These are phyloP conservation scores for Truncatella angustata DNA, from an alignment of 2,329 filamentous ascomycete genomes.

Conservation along the genomic window DNA sequence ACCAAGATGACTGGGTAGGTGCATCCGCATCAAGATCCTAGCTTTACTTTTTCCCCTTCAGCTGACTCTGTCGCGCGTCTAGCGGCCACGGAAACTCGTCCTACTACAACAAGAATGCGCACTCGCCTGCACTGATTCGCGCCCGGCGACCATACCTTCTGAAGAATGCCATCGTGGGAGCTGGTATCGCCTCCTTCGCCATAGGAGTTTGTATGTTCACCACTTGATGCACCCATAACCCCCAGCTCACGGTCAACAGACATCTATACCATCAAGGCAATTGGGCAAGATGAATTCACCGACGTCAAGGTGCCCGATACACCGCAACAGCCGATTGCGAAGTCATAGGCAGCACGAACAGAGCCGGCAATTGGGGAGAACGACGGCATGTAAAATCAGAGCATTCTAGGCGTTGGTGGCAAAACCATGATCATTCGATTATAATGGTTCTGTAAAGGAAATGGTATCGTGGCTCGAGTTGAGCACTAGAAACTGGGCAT, in stretches of 20 bases:
- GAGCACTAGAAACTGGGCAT: constrained; percentile 1
- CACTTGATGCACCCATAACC: not conserved
- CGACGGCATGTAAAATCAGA: not conserved
- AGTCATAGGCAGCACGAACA: not conserved
- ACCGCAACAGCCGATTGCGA: constrained; percentile 49
- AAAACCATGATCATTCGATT: not conserved
- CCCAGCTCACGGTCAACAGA: constrained; percentile 34
- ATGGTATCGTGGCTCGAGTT: constrained; percentile 10
- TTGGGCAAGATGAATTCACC: constrained; percentile 95
- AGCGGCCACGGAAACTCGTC: constrained; percentile 53
- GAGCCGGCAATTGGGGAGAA: not conserved
- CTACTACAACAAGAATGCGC: constrained; percentile 83
- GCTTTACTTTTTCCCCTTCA: not conserved
- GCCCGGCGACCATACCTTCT: constrained; percentile 89
- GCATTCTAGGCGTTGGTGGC: constrained; percentile 8
- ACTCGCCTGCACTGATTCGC: constrained; percentile 85
- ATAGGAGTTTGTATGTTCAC: constrained; percentile 80
- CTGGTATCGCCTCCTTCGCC: constrained; percentile 73
- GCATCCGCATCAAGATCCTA: too few species aligned
- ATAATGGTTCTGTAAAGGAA: not conserved
- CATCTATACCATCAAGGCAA: constrained; percentile 69
- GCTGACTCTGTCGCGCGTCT: not conserved
- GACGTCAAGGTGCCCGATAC: constrained; percentile 87
- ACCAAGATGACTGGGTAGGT: constrained; percentile 4
- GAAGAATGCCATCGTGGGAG: constrained; percentile 81